These are phyloP conservation scores for Clarireedia homoeocarpa DNA, from an alignment of 2,329 filamentous ascomycete genomes.

Conservation along the genomic window DNA sequence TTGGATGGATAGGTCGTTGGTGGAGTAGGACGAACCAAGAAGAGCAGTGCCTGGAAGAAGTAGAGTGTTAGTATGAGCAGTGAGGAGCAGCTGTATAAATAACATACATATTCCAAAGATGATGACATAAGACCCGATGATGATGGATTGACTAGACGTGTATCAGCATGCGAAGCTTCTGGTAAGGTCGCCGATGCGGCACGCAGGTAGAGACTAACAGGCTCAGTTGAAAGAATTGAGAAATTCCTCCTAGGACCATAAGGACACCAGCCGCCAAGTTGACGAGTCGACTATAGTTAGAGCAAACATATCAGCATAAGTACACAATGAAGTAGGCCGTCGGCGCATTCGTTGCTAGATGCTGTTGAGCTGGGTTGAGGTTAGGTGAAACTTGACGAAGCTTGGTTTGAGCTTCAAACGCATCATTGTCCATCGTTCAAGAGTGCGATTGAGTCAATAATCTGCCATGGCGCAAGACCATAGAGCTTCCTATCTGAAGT, in stretches of 20 bases:
- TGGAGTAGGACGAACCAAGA: constrained; percentile 39
- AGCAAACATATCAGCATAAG: constrained; percentile 23
- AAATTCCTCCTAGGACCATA: constrained; percentile 78
- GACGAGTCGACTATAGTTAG: constrained; percentile 68
- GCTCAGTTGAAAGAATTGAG: constrained; percentile 50
- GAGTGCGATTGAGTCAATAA: background rate
- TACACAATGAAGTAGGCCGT: background rate
- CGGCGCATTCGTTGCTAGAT: constrained; percentile 13
- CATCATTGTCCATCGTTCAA: background rate
- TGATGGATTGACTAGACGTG: constrained; percentile 53
- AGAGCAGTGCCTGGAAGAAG: constrained; percentile 52
- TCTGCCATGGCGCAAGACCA: background rate
- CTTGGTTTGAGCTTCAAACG: background rate
- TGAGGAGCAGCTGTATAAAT: background rate
- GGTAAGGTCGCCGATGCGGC: background rate
- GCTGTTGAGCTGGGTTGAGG: constrained; percentile 6
- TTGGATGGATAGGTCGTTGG: constrained; percentile 2
- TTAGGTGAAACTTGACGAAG: background rate
- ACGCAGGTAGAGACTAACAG: constrained; percentile 24
- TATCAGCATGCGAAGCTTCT: background rate
- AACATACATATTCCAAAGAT: constrained; percentile 76
- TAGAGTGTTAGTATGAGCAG: constrained; percentile 16
- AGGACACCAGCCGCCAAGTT: constrained; percentile 84
- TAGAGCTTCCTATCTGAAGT: background rate
- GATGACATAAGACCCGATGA: constrained; percentile 82